Percentiles rank a stretch among this genome's conserved stretches.
phyloP scores from a whole-genome alignment of 2,329 filamentous ascomycete species.

The Colletotrichum graminicola region DNA sequence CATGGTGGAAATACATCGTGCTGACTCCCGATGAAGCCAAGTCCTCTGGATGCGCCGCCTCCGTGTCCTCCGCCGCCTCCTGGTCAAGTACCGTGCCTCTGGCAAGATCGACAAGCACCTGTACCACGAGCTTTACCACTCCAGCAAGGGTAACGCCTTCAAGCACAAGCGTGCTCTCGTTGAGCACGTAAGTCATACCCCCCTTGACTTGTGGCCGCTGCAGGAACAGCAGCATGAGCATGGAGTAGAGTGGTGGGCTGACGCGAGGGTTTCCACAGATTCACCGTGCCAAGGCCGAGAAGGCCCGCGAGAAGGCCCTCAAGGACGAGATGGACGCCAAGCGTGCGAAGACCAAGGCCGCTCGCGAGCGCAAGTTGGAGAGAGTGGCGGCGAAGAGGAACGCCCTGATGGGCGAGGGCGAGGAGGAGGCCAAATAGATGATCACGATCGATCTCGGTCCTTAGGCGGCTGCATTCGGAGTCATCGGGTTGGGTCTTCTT shows the following conservation, averaged over 20 bases:
- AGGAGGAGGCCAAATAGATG: slow-evolving; percentile 66
- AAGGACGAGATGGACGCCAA: slow-evolving; percentile 99
- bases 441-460: slow-evolving; percentile 58
- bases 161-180: slow-evolving; percentile 99
- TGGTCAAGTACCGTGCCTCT: slow-evolving; percentile 99
- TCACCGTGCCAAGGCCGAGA: slow-evolving; percentile 99
- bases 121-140: slow-evolving; percentile 99
- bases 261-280: slow-evolving; percentile 70
- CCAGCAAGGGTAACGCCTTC: slow-evolving; percentile 99
- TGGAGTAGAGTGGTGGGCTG: slow-evolving; percentile 41
- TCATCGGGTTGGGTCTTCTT: slow-evolving; percentile 68
- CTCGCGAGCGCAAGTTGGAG: slow-evolving; percentile 97
- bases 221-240: slow-evolving; percentile 9
- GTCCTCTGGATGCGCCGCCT: slow-evolving; percentile 99
- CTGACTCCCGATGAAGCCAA: slow-evolving; percentile 71
- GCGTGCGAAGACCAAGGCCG: slow-evolving; percentile 99
- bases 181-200: slow-evolving; percentile 89
- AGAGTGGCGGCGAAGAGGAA: slow-evolving; percentile 91
- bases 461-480: slow-evolving; percentile 71
- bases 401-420: slow-evolving; percentile 81
- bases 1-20: not conserved
- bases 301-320: slow-evolving; percentile 92
- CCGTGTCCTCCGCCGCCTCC: slow-evolving; percentile 97
- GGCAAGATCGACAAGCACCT: slow-evolving; percentile 99
- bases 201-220: not conserved